These are phyloP conservation scores for Cordyceps tenuipes DNA, from an alignment of 2,329 filamentous ascomycete species.

Conservation along the genomic window DNA sequence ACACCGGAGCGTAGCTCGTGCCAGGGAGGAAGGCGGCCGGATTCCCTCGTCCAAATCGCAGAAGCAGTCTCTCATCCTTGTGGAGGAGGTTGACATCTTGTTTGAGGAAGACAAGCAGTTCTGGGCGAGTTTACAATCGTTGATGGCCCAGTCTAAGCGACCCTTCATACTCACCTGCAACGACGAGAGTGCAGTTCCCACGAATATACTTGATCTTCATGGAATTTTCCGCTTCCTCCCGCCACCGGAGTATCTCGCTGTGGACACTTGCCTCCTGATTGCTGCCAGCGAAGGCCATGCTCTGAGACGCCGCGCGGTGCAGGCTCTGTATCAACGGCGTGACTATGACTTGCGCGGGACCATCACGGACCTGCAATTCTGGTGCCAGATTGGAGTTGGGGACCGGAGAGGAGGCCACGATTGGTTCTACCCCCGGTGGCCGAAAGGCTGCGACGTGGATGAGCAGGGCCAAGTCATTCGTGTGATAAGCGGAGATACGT, in stretches of 20 bases:
- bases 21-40: slow-evolving; percentile 22
- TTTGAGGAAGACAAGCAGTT: slow-evolving; percentile 96
- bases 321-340: slow-evolving; percentile 61
- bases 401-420: slow-evolving; percentile 80
- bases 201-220: slow-evolving; percentile 67
- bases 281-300: slow-evolving; percentile 86
- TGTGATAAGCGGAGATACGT: slow-evolving; percentile 75
- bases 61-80: slow-evolving; percentile 86
- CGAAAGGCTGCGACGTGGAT: slow-evolving; percentile 61
- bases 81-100: slow-evolving; percentile 89
- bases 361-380: slow-evolving; percentile 81
- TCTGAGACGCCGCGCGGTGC: slow-evolving; percentile 57
- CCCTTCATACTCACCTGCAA: slow-evolving; percentile 96
- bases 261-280: slow-evolving; percentile 73
- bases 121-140: slow-evolving; percentile 70
- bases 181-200: slow-evolving; percentile 72
- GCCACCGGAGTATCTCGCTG: slow-evolving; percentile 58
- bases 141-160: slow-evolving; percentile 78
- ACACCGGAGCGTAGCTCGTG: slow-evolving; percentile 15
- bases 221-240: slow-evolving; percentile 71
- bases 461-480: slow-evolving; percentile 59
- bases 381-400: slow-evolving; percentile 93
- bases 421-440: slow-evolving; percentile 79
- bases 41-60: slow-evolving; percentile 44
- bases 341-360: slow-evolving; percentile 68